Base-by-base conservation (phyloP, 441 rosid species). In the Heliophila coronopifolia region DNA sequence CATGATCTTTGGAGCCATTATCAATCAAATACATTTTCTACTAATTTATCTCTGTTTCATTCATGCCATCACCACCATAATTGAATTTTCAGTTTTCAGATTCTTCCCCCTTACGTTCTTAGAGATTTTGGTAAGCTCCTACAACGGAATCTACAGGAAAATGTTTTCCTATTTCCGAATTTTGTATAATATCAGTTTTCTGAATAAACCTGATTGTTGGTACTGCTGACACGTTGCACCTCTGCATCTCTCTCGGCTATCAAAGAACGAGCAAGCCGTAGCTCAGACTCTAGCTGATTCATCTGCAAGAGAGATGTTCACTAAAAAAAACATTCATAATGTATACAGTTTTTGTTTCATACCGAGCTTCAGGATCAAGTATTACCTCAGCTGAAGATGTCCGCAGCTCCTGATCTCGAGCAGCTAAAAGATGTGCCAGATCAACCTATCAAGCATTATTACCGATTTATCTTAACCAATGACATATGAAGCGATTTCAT, bases 341-440 rank as follows among this genome's bases (percentile, higher is more conserved):
- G 14, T 14, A 6, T 15, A 30, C 8, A 43, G 19, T 25, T 26
- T 39, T 36, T 28, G 18, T 23, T 15, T 39, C 30, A 22, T 45
- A 45, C 40, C 54, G 33, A 51, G 43, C 24, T 54, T 38, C 16
- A 4, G 25, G 13, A 44, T 28, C 14, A 30, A 62, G 34, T 11
- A 43, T 63, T 76, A 86, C 95, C 94, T 90, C 97, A 36, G 97
- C 97, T 61, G 94, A 77, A 65, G 83, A 72, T 34, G 92, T 89
- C 72, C 97, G 72, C 52, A 89, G 67, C 59, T 89, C 97, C 68
- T 90, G 98, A 67, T 90, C 98, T 50, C 96, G 90, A 61, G 96
- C 94, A 54, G 92, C 90, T 67, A 90, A 73, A 49, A 90, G 62
- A 70, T 90, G 96, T 49, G 96, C 98, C 12, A 86, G 85, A 82